phyloP scores from a whole-genome alignment of 164 flowering plant genomes.

The Chimonanthus salicifolius region DNA sequence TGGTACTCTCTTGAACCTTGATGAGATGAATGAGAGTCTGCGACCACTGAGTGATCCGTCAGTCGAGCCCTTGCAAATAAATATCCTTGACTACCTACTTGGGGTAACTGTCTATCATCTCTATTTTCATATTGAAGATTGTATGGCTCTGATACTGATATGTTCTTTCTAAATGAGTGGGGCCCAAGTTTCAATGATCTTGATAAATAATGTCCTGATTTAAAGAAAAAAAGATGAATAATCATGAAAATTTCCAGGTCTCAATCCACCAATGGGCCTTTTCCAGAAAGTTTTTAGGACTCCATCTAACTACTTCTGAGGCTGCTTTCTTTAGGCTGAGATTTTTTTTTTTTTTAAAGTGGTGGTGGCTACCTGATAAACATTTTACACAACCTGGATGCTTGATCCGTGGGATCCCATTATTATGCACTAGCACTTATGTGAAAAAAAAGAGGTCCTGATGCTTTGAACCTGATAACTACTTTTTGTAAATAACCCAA shows the following conservation, averaged over 20 bases:
- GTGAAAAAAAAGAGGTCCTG: not conserved
- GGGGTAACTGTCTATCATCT: constrained; percentile 50
- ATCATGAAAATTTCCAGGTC: not conserved
- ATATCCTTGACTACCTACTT: constrained; percentile 74
- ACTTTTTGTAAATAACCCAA: too few species aligned
- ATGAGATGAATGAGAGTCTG: constrained; percentile 66
- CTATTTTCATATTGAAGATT: too few species aligned
- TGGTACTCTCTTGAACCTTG: constrained; percentile 72
- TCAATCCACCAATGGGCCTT: not conserved
- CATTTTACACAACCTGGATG: not conserved
- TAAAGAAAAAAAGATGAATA: too few species aligned
- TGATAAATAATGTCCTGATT: not conserved
- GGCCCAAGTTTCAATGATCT: not conserved
- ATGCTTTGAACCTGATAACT: too few species aligned
- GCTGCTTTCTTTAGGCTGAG: not conserved
- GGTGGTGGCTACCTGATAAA: not conserved
- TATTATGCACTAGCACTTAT: not conserved
- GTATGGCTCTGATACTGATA: not conserved
- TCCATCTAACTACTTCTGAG: not conserved
- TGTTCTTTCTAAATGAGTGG: not conserved
- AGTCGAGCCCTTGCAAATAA: constrained; percentile 77
- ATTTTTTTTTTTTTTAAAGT: not conserved
- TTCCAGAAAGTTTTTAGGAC: not conserved
- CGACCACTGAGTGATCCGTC: constrained; percentile 59
- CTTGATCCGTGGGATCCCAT: not conserved